phyloP scores from a whole-genome alignment of 78 protist species.

The Planoprotostelium fungivorum region DNA sequence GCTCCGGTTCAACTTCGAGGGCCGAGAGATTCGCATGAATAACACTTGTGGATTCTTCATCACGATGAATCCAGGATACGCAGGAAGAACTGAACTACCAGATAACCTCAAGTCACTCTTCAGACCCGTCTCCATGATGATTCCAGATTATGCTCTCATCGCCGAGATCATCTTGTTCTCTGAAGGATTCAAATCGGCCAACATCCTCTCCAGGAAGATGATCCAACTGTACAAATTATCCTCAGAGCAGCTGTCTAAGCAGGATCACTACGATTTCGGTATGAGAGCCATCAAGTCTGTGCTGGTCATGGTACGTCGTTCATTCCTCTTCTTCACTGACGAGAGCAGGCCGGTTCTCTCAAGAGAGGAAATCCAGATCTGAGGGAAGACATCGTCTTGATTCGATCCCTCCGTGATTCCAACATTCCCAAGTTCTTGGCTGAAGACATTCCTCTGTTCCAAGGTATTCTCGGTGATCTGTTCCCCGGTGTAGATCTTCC shows the following conservation, averaged over 20 bases:
- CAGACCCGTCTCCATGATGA: slow-evolving; percentile 90
- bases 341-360: slow-evolving; percentile 83
- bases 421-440: slow-evolving; percentile 90
- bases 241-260: slow-evolving; percentile 87
- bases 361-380: slow-evolving; percentile 60
- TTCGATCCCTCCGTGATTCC: slow-evolving; percentile 76
- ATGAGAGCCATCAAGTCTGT: slow-evolving; percentile 95
- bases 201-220: slow-evolving; percentile 79
- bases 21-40: slow-evolving; percentile 27
- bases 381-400: slow-evolving; percentile 60
- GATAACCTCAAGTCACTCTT: slow-evolving; percentile 97
- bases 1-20: neutral
- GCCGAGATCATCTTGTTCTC: slow-evolving; percentile 95
- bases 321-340: too few species aligned
- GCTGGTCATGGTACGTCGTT: slow-evolving; percentile 58
- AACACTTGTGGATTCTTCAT: slow-evolving; percentile 92
- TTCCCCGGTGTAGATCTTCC: slow-evolving; percentile 83
- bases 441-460: slow-evolving; percentile 87
- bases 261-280: slow-evolving; percentile 99
- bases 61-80: slow-evolving; percentile 99
- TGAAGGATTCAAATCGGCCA: slow-evolving; percentile 96
- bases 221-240: slow-evolving; percentile 94
- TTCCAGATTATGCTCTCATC: slow-evolving; percentile 94
- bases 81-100: slow-evolving; percentile 98
- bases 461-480: slow-evolving; percentile 75